phyloP scores from a whole-genome alignment of 2,329 filamentous ascomycete species.

The Phaeoacremonium minimum region DNA sequence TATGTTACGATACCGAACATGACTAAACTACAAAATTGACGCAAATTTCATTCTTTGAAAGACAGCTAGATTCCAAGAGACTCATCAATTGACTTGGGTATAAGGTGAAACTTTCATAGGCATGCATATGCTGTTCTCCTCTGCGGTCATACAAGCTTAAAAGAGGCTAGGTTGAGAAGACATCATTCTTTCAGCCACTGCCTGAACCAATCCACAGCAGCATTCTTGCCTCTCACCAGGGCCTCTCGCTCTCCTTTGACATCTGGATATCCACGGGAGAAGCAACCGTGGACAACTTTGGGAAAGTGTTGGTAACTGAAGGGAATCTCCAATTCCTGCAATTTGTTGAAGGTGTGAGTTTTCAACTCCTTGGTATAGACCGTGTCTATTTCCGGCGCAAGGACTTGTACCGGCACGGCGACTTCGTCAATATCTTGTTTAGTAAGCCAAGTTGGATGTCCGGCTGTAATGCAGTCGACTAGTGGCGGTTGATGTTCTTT shows the following conservation, averaged over 20 bases:
- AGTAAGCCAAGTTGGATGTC: conserved; percentile 37
- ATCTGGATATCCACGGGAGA: conserved; percentile 28
- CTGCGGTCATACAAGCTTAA: too few species aligned
- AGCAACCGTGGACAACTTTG: conserved; percentile 36
- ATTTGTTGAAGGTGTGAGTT: conserved; percentile 24
- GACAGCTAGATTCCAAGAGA: too few species aligned
- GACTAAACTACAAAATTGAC: too few species aligned
- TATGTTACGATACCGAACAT: too few species aligned
- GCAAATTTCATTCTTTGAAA: too few species aligned
- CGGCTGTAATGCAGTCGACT: conserved; percentile 39
- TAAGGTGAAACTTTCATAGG: too few species aligned
- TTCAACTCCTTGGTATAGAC: conserved; percentile 38
- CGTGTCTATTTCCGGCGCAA: conserved; percentile 42
- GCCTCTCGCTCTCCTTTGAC: conserved; percentile 29
- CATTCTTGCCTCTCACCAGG: conserved; percentile 37
- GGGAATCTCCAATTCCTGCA: conserved; percentile 26
- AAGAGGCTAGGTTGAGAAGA: too few species aligned
- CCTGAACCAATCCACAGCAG: conserved; percentile 33
- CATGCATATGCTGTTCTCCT: too few species aligned
- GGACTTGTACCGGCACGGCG: conserved; percentile 43
- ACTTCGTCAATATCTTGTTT: conserved; percentile 40
- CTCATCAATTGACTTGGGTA: too few species aligned
- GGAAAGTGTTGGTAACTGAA: conserved; percentile 44
- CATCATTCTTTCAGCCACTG: too few species aligned
- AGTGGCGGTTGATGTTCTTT: conserved; percentile 27